phyloP scores from a whole-genome alignment of 192 early-diverging fungal species.

The Coemansia sp. region DNA sequence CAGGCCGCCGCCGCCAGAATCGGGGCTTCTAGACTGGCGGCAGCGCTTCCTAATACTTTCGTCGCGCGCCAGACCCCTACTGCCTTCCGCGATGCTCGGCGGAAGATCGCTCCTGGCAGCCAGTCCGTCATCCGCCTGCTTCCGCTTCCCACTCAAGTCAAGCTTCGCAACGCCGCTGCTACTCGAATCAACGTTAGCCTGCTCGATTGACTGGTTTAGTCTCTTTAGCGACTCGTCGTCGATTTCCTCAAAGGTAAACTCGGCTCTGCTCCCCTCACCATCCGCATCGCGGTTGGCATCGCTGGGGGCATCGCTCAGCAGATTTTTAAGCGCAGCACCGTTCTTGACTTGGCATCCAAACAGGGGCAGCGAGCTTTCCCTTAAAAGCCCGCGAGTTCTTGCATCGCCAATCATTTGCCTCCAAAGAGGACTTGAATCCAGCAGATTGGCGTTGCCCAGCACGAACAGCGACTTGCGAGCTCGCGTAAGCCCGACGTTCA shows the following conservation, averaged over 20 bases:
- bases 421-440: constrained; percentile 70
- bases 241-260: constrained; percentile 32
- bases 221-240: constrained; percentile 24
- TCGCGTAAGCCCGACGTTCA: constrained; percentile 91
- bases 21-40: background rate
- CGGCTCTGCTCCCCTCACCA: constrained; percentile 44
- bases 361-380: constrained; percentile 23
- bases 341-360: constrained; percentile 14
- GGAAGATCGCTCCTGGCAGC: background rate
- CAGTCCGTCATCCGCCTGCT: background rate
- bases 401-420: constrained; percentile 71
- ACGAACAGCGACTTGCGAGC: constrained; percentile 83
- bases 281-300: background rate
- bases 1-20: background rate
- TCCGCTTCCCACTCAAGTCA: background rate
- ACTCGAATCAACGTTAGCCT: background rate
- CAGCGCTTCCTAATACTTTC: background rate
- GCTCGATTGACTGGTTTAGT: constrained; percentile 14
- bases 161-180: background rate
- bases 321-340: background rate
- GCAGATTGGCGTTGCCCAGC: constrained; percentile 66
- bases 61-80: background rate
- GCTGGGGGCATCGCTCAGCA: constrained; percentile 7
- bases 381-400: constrained; percentile 16
- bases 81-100: background rate